phyloP scores from a whole-genome alignment of 148 eudicot genomes.

The Camellia granthamiana region DNA sequence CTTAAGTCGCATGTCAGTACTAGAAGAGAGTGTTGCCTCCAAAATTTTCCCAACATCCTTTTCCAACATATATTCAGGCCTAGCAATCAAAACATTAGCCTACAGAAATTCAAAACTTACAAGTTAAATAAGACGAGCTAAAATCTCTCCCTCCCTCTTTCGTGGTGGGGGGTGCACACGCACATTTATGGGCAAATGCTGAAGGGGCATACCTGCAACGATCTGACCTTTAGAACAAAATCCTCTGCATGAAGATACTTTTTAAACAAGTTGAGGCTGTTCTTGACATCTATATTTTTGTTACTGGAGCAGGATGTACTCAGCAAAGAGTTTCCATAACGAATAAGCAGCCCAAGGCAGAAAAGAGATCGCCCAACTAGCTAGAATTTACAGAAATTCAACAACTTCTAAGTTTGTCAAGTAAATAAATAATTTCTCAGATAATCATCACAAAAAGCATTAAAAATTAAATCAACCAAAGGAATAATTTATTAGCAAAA shows the following conservation, averaged over 20 bases:
- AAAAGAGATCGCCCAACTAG: constrained; percentile 92
- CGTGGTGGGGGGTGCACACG: background rate
- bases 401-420: too few species aligned
- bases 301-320: constrained; percentile 33
- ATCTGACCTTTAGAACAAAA: constrained; percentile 76
- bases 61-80: constrained; percentile 91
- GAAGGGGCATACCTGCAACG: constrained; percentile 69
- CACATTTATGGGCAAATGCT: background rate
- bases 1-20: constrained; percentile 78
- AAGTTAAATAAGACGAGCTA: too few species aligned
- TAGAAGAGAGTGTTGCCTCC: constrained; percentile 69
- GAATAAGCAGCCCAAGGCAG: constrained; percentile 91
- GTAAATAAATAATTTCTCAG: too few species aligned
- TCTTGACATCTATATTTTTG: constrained; percentile 47
- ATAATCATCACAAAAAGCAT: too few species aligned
- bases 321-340: constrained; percentile 68
- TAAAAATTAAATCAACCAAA: too few species aligned
- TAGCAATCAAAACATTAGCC: constrained; percentile 90
- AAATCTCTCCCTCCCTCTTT: background rate
- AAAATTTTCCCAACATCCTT: constrained; percentile 68
- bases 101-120: constrained; percentile 29
- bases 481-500: too few species aligned
- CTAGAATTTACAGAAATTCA: constrained; percentile 39
- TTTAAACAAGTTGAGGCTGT: constrained; percentile 68
- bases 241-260: constrained; percentile 87